phyloP scores from a whole-genome alignment of 306 rosid species.

The Malus asiatica region DNA sequence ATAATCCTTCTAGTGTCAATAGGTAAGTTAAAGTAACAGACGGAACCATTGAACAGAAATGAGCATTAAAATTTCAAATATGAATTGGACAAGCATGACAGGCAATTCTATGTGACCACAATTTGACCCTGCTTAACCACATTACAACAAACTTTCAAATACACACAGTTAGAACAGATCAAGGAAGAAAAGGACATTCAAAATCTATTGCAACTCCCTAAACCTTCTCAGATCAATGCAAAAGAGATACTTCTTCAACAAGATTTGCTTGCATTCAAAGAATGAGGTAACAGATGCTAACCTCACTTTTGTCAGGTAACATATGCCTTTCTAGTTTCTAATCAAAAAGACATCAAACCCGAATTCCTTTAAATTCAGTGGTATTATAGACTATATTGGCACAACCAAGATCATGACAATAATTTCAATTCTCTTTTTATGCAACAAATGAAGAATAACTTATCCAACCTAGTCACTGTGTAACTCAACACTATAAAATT shows the following conservation, averaged over 20 bases:
- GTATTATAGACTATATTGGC: neutral
- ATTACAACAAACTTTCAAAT: neutral
- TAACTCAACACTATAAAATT: neutral
- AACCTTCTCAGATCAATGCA: neutral
- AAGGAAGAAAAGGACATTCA: neutral
- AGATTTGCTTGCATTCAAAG: neutral
- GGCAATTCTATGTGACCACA: neutral
- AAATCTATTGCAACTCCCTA: neutral
- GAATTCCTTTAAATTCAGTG: neutral
- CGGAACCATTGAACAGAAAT: neutral
- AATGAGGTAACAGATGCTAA: neutral
- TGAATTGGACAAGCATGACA: neutral
- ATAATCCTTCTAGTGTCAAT: neutral
- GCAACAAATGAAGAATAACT: neutral
- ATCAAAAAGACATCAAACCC: neutral
- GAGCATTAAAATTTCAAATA: neutral
- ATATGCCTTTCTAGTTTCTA: neutral
- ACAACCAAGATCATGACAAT: neutral
- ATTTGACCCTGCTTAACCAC: neutral
- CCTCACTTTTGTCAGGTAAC: neutral
- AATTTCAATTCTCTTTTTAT: neutral
- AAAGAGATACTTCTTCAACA: neutral
- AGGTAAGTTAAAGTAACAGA: neutral
- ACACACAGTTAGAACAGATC: neutral
- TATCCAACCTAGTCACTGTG: neutral